These are phyloP conservation scores for Pseudoneurospora amorphoporcata DNA, from an alignment of 495 filamentous ascomycete species.

Conservation along the genomic window DNA sequence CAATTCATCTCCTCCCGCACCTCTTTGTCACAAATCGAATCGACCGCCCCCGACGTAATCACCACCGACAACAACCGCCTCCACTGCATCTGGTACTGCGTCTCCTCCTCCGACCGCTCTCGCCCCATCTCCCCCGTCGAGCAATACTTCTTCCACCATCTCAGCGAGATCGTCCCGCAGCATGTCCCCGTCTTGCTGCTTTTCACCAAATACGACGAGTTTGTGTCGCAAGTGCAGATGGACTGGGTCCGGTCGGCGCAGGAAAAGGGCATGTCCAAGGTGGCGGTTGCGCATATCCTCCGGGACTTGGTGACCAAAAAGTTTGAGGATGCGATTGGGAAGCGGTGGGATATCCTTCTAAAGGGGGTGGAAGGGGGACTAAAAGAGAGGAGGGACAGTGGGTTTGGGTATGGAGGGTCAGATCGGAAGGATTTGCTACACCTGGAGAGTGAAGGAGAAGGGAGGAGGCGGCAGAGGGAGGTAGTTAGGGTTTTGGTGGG, in stretches of 20 bases:
- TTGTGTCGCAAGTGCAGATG: constrained; percentile 13
- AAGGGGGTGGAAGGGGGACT: not conserved
- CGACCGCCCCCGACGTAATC: not conserved
- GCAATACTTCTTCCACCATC: constrained; percentile 11
- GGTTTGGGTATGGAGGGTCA: not conserved
- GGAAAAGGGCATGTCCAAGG: constrained; percentile 14
- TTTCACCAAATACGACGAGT: constrained; percentile 24
- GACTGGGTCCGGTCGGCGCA: constrained; percentile 14
- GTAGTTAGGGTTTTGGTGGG: not conserved
- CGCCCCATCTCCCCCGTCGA: constrained; percentile 9
- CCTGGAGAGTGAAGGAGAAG: not conserved
- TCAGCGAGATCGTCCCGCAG: constrained; percentile 2
- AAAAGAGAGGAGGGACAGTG: too few relatives aligned
- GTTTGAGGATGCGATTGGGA: constrained; percentile 14
- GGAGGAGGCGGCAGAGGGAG: not conserved
- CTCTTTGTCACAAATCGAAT: not conserved
- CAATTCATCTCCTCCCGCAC: not conserved
- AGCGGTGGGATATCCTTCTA: constrained; percentile 12
- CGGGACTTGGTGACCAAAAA: constrained; percentile 12
- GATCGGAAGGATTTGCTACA: not conserved
- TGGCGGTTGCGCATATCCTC: constrained; percentile 18
- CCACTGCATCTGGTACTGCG: constrained; percentile 25
- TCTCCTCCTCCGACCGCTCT: constrained; percentile 10
- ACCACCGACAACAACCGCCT: constrained; percentile 1
- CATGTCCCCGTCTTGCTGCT: constrained; percentile 13